Evolutionary conservation across 208 protist genomes (phyloP).

Genomic region (Crithidia bombi): DNA sequence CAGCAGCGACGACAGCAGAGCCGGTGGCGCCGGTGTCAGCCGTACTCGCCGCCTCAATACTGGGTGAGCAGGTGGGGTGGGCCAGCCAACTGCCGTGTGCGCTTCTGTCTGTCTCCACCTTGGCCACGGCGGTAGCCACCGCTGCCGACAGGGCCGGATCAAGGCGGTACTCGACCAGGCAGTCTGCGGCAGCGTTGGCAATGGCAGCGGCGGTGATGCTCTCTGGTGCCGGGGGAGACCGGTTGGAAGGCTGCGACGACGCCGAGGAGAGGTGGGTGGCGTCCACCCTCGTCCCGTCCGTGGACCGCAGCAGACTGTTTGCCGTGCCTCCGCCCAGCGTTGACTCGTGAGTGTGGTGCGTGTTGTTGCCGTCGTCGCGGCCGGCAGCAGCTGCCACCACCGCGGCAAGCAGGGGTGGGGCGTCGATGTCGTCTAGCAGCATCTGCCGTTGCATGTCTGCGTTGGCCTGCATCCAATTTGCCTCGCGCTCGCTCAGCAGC

Average conservation of each 20-base stretch:
- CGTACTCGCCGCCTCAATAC: background rate
- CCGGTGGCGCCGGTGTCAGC: background rate
- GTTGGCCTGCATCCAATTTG: conserved; percentile 7
- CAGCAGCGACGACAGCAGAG: background rate
- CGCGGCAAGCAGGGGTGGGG: conserved; percentile 12
- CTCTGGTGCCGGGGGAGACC: background rate
- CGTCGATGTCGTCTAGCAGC: conserved; percentile 26
- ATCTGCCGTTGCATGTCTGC: conserved; percentile 22
- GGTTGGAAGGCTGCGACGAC: background rate
- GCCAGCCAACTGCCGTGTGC: background rate
- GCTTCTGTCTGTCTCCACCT: background rate
- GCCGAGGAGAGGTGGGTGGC: background rate
- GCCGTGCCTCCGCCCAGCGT: background rate
- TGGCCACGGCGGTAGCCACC: too few species aligned
- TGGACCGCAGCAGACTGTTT: background rate
- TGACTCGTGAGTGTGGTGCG: background rate
- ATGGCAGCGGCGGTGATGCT: background rate
- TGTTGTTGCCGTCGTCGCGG: background rate
- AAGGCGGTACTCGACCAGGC: too few species aligned
- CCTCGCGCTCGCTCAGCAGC: background rate
- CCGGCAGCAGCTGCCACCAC: background rate
- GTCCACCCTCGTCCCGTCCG: background rate
- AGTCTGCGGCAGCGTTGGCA: too few species aligned
- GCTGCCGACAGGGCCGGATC: background rate
- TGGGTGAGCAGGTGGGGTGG: too few species aligned